A percentile compares a stretch with the other conserved stretches of the same genome.
Conservation (phyloP, 106 monocot genomes). For the Allium fistulosum region DNA sequence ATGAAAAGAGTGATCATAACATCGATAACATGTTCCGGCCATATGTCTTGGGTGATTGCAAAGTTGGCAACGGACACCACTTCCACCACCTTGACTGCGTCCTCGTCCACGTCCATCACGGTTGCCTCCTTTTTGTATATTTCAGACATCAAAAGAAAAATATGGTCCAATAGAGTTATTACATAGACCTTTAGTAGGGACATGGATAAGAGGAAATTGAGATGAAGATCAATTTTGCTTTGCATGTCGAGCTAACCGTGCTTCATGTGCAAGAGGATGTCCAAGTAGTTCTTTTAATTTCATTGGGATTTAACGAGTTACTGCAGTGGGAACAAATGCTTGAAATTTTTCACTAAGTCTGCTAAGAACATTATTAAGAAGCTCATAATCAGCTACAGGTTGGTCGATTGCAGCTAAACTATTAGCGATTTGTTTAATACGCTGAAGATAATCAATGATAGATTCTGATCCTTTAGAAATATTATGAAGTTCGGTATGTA, state of each 20-base stretch:
- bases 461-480: too few relatives aligned
- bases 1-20: neutral
- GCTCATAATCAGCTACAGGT: too few relatives aligned
- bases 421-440: too few relatives aligned
- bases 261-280: neutral
- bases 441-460: too few relatives aligned
- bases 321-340: neutral
- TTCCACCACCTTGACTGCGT: neutral
- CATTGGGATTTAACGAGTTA: neutral
- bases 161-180: neutral
- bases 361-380: too few relatives aligned
- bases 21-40: neutral
- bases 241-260: neutral
- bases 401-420: too few relatives aligned
- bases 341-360: neutral
- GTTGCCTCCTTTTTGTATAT: neutral
- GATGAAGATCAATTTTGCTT: neutral
- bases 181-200: neutral
- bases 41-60: neutral
- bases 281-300: neutral
- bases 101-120: neutral
- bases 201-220: neutral
- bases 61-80: neutral
- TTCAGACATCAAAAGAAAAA: neutral
- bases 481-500: too few relatives aligned